A percentile compares a stretch with the other conserved stretches of the same genome.
Conservation (phyloP, 805 yeast species). For the Hemisphaericaspora nanyangensis region DNA sequence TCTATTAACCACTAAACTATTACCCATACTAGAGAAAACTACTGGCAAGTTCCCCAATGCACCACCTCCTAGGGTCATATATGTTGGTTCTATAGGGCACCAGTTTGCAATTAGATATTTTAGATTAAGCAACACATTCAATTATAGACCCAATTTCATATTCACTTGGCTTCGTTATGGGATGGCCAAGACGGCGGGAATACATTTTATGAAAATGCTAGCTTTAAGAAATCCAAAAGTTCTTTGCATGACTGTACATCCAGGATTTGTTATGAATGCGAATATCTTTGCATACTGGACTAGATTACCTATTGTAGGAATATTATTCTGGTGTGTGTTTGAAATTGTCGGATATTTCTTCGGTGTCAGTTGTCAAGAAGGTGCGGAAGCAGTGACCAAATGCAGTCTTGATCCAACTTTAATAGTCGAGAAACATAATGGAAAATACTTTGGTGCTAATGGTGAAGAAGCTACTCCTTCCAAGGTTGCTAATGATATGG, state of each 20-base stretch:
- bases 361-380: slow-evolving; percentile 72
- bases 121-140: slow-evolving; percentile 45
- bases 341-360: slow-evolving; percentile 64
- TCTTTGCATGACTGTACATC: slow-evolving; percentile 66
- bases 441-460: slow-evolving; percentile 61
- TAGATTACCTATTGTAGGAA: slow-evolving; percentile 72
- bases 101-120: slow-evolving; percentile 47
- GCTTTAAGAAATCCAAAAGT: slow-evolving; percentile 65
- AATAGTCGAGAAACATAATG: slow-evolving; percentile 54
- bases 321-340: slow-evolving; percentile 65
- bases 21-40: slow-evolving; percentile 49
- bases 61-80: slow-evolving; percentile 53
- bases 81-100: slow-evolving; percentile 66
- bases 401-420: slow-evolving; percentile 56
- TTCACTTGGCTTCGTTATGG: slow-evolving; percentile 81
- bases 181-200: slow-evolving; percentile 71
- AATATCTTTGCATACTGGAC: slow-evolving; percentile 75
- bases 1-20: slow-evolving; percentile 56
- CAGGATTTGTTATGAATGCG: slow-evolving; percentile 84
- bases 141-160: slow-evolving; percentile 58
- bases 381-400: slow-evolving; percentile 59
- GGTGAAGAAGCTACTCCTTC: slow-evolving; percentile 60
- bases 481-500: slow-evolving; percentile 49
- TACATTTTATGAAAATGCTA: slow-evolving; percentile 64
- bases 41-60: slow-evolving; percentile 19